Evolutionary conservation across 1,139 yeast genomes (phyloP).

Genomic region (Groenewaldozyma auringiensis): DNA sequence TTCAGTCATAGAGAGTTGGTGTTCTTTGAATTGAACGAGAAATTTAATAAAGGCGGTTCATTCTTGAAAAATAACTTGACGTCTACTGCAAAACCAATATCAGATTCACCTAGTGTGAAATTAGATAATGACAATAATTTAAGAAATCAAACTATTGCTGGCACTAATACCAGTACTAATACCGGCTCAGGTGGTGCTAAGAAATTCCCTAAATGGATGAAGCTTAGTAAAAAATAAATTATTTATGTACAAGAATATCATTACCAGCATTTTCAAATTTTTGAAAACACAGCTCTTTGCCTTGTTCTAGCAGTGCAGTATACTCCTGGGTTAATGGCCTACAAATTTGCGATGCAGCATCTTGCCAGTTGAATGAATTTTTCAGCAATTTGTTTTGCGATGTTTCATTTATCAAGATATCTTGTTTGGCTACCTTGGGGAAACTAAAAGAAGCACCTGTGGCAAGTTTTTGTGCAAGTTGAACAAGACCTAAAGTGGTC

Average conservation of each 20-base stretch:
- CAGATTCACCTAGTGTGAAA: constrained; percentile 22
- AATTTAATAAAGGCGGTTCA: not conserved
- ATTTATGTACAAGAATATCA: constrained; percentile 3
- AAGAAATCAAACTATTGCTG: not conserved
- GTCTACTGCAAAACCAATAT: constrained; percentile 19
- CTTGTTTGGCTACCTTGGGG: constrained; percentile 12
- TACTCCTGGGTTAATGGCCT: not conserved
- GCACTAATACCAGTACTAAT: not conserved
- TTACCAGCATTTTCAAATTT: not conserved
- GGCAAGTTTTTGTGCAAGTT: constrained; percentile 15
- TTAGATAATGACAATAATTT: constrained; percentile 13
- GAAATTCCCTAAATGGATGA: constrained; percentile 20
- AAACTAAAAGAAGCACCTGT: constrained; percentile 10
- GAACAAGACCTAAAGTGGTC: constrained; percentile 15
- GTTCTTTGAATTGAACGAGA: constrained; percentile 25
- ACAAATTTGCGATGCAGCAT: constrained; percentile 9
- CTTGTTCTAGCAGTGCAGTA: not conserved
- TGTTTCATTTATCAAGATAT: constrained; percentile 11
- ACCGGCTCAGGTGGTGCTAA: not conserved
- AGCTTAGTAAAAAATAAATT: constrained; percentile 15
- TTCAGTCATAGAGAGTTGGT: constrained; percentile 27
- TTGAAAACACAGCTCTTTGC: constrained; percentile 5
- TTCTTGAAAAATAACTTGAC: constrained; percentile 16
- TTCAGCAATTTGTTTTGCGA: not conserved
- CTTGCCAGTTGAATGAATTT: constrained; percentile 10